Conservation (phyloP, 1,139 yeast species). For the Wickerhamomyces sp. region DNA sequence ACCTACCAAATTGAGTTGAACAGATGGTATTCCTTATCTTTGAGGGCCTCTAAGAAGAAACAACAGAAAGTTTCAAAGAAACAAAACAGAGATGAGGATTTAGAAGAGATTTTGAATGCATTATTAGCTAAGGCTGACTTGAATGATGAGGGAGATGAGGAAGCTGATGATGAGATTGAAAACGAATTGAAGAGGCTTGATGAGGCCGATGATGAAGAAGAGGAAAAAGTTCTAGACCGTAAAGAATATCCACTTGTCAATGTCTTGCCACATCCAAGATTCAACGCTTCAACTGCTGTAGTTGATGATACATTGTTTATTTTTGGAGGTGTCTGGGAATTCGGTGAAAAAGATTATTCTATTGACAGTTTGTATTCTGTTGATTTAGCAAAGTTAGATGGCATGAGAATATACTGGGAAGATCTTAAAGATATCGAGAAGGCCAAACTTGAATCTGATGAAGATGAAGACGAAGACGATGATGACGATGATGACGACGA, state of each 20-base stretch:
- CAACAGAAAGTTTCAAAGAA: conserved; percentile 38
- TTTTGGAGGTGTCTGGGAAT: conserved; percentile 91
- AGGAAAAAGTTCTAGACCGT: conserved; percentile 28
- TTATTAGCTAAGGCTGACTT: conserved; percentile 70
- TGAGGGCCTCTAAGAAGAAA: conserved; percentile 60
- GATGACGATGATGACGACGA: conserved; percentile 66
- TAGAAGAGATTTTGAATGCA: conserved; percentile 73
- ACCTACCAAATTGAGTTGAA: conserved; percentile 83
- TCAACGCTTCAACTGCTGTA: conserved; percentile 82
- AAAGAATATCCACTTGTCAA: conserved; percentile 52
- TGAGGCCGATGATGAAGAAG: conserved; percentile 33
- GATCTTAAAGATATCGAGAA: conserved; percentile 59
- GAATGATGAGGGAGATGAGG: conserved; percentile 52
- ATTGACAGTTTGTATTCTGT: conserved; percentile 83
- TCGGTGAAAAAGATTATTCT: conserved; percentile 78
- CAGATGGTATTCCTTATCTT: conserved; percentile 76
- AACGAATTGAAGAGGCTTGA: conserved; percentile 34
- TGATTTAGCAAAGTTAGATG: conserved; percentile 83
- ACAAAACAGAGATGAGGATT: conserved; percentile 68
- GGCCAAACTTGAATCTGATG: conserved; percentile 50
- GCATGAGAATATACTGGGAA: conserved; percentile 88
- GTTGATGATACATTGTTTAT: conserved; percentile 80
- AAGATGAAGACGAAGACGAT: conserved; percentile 52
- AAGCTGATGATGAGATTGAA: conserved; percentile 40
- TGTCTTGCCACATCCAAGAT: conserved; percentile 81